Evolutionary conservation across 2,329 filamentous ascomycete species (phyloP), one percentile per base, ranked within the genome.

Genomic region (Fusarium nisikadoi): DNA sequence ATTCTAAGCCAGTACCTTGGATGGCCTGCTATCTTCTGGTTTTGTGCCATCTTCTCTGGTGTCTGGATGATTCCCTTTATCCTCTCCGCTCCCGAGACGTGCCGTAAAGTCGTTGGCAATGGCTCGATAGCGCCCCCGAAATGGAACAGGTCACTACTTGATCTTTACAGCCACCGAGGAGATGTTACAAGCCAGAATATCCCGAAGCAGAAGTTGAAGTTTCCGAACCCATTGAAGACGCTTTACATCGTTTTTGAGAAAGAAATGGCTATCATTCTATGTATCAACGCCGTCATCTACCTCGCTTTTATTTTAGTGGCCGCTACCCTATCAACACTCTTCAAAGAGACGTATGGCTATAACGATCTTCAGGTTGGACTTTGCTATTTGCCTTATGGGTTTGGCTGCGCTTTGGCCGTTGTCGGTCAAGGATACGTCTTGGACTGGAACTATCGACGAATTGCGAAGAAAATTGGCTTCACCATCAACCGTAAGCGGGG

Each of bases 1-100:
- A 70, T 93, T 2, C 79, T 94, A 23, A 85, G 86, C 23, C 83
- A 92, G 70, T 91, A 87, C 67, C 83, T 92, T 1, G 90, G 89
- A 13, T 93, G 91, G 91, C 83, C 87, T n/a, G 85, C 87, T 60
- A 89, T 92, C 62, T 93, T 93, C 74, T 93, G 90, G 90, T 92
- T 92, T 75, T 84, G 91, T 62, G 84, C 87, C 41, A 90, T 93
- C 41, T 80, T 87, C 39, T 81, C 84, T 23, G 79, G 79, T 7
- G 79, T 81, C 2, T 88, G 87, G 79, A 79, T 91, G 33, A 65
- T 91, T 6, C 84, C 88, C 0, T 88, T 89, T 65, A 75, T 86
- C 6, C 71, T 91, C 16, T 83, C 87, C 9, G 83, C 91, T 12
- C 91, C 90, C 0, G 87, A 90, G 79, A 90, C 88, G 13, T 86